phyloP scores from a whole-genome alignment of 2,329 filamentous ascomycete genomes.

The Cytospora piceicola region DNA sequence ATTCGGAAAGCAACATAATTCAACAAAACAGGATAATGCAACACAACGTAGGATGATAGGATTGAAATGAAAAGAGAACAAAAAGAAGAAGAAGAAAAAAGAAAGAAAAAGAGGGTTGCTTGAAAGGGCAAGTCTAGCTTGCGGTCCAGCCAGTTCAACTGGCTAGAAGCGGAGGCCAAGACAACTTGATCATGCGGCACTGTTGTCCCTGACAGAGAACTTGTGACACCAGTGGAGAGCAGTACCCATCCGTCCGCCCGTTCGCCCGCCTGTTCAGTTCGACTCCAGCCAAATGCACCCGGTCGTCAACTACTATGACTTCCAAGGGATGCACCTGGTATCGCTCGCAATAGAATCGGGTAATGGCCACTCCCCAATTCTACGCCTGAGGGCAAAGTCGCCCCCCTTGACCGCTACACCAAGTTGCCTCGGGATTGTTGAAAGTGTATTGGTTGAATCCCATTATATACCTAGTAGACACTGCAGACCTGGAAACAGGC shows the following conservation, averaged over 20 bases:
- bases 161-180: conserved; percentile 7
- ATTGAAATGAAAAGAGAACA: too few species aligned
- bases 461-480: background rate
- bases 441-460: background rate
- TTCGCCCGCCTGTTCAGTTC: background rate
- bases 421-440: conserved; percentile 9
- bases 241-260: background rate
- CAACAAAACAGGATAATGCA: background rate
- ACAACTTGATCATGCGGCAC: conserved; percentile 4
- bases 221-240: background rate
- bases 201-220: conserved; percentile 9
- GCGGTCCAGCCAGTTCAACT: conserved; percentile 9
- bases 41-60: too few species aligned
- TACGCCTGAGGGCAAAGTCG: conserved; percentile 18
- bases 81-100: background rate
- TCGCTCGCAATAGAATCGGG: conserved; percentile 16
- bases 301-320: conserved; percentile 21
- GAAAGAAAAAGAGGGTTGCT: background rate
- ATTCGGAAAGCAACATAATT: too few species aligned
- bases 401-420: conserved; percentile 18
- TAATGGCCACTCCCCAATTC: conserved; percentile 21
- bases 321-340: conserved; percentile 13
- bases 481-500: background rate
- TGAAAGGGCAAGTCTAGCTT: conserved; percentile 13
- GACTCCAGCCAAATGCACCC: conserved; percentile 5